phyloP scores from a whole-genome alignment of 2,329 filamentous ascomycete species.

The Exophiala oligosperma region DNA sequence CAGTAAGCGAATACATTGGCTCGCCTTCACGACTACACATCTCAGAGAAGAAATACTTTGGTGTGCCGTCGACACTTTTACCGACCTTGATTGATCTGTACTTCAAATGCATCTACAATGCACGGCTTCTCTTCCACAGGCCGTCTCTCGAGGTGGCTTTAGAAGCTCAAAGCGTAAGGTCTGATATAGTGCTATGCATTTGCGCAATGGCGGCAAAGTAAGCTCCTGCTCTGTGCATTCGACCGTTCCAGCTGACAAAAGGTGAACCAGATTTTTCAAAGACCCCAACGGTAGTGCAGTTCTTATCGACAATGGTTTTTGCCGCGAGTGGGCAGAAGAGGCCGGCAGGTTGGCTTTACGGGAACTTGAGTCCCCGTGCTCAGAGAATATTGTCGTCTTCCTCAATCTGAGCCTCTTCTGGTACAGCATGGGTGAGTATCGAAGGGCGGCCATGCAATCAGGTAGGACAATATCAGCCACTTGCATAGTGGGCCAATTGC shows the following conservation, averaged over 20 bases:
- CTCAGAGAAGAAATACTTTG: neutral
- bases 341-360: neutral
- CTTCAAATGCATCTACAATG: neutral
- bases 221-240: neutral
- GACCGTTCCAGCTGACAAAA: neutral
- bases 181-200: neutral
- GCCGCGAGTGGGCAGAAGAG: slow-evolving; percentile 1
- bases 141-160: neutral
- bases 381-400: neutral
- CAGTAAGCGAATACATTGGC: too few relatives aligned
- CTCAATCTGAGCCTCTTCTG: slow-evolving; percentile 5
- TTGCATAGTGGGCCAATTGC: too few relatives aligned
- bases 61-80: neutral
- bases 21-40: neutral
- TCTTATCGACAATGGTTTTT: neutral
- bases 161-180: neutral
- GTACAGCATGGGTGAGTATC: neutral
- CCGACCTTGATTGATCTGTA: neutral
- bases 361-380: neutral
- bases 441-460: neutral
- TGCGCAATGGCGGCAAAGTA: slow-evolving; percentile 4
- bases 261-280: slow-evolving; percentile 4
- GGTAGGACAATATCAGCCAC: neutral
- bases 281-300: neutral
- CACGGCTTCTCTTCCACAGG: neutral